Percentiles rank a stretch among this genome's conserved stretches.
Evolutionary conservation across 192 early-diverging fungal species (phyloP).

Genomic region (Spizellomyces sp.): DNA sequence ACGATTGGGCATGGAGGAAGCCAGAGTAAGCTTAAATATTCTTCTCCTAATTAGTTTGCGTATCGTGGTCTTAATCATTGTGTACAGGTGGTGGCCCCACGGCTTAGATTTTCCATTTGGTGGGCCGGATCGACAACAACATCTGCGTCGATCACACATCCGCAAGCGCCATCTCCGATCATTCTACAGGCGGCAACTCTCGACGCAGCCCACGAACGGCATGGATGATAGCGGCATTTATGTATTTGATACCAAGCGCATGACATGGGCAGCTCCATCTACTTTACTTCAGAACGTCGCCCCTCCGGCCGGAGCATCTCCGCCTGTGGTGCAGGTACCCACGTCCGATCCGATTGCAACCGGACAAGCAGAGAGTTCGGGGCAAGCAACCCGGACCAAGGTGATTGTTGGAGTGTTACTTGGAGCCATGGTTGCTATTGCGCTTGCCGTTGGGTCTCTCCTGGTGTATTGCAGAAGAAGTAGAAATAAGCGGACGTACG

Average conservation of each 20-base stretch:
- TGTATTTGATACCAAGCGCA: slow-evolving; percentile 10
- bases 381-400: neutral
- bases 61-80: too few species aligned
- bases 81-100: too few species aligned
- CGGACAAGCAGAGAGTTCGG: neutral
- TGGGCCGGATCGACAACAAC: too few species aligned
- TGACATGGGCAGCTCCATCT: slow-evolving; percentile 8
- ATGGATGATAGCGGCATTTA: slow-evolving; percentile 10
- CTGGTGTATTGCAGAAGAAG: slow-evolving; percentile 3
- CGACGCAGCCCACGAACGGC: neutral
- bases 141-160: too few species aligned
- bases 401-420: slow-evolving; percentile 9
- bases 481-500: neutral
- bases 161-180: too few species aligned
- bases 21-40: too few species aligned
- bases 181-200: neutral
- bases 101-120: too few species aligned
- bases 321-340: too few species aligned
- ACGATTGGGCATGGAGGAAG: too few species aligned
- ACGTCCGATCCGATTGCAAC: too few species aligned
- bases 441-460: neutral
- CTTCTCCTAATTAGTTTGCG: too few species aligned
- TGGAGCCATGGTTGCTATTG: slow-evolving; percentile 2
- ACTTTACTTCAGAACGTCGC: neutral
- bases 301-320: neutral